Conservation (phyloP, 2,329 filamentous ascomycete species). For the Arachnomyces sp. region DNA sequence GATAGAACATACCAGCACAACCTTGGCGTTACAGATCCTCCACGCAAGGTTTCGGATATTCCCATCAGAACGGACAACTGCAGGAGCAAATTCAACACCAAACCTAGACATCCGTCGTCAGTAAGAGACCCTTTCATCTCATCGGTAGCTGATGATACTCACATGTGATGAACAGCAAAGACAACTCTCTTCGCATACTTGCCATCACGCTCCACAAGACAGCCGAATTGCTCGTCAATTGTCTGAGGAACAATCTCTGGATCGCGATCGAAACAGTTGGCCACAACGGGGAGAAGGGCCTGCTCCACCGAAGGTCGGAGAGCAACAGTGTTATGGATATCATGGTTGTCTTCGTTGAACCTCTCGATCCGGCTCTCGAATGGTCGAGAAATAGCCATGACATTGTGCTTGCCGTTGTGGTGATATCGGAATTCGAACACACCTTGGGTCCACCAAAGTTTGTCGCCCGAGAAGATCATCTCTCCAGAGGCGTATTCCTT, state of each 20-base stretch:
- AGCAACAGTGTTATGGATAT: conserved; percentile 43
- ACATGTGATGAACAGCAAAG: conserved; percentile 92
- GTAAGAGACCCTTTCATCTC: conserved; percentile 3
- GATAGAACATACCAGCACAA: conserved; percentile 64
- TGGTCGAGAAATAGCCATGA: conserved; percentile 86
- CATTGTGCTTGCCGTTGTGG: conserved; percentile 82
- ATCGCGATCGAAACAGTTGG: conserved; percentile 88
- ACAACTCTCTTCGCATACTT: conserved; percentile 87
- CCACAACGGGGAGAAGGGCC: conserved; percentile 70
- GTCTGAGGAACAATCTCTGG: conserved; percentile 79
- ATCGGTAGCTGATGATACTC: conserved; percentile 17
- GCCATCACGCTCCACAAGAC: conserved; percentile 72
- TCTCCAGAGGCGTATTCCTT: conserved; percentile 65
- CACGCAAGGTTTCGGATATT: conserved; percentile 85
- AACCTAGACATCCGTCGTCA: conserved; percentile 45
- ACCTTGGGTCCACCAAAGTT: conserved; percentile 93
- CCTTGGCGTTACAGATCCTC: conserved; percentile 92
- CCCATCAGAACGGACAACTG: conserved; percentile 85
- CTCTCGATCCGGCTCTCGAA: conserved; percentile 81
- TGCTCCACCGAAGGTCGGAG: conserved; percentile 65
- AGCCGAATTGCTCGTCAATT: conserved; percentile 74
- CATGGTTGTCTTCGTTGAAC: conserved; percentile 66
- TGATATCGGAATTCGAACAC: conserved; percentile 97
- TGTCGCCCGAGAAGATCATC: conserved; percentile 81
- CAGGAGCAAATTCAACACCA: conserved; percentile 87